These are phyloP conservation scores for Xylaria sp. DNA, from an alignment of 2,329 filamentous ascomycete species.

Conservation along the genomic window DNA sequence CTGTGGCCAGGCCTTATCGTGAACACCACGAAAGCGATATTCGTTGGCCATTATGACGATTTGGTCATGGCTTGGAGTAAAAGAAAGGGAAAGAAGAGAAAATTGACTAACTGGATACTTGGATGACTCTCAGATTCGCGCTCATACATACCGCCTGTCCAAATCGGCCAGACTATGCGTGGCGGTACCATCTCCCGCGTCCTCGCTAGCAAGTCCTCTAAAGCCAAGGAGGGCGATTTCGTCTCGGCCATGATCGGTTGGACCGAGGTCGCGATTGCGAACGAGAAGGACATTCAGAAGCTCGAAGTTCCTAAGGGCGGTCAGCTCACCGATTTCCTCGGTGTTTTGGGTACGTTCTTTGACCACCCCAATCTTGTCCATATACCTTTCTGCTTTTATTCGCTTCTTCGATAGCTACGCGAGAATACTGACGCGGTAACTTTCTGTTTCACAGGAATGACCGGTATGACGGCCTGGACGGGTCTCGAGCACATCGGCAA, in stretches of 20 bases:
- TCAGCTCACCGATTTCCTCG: slow-evolving; percentile 68
- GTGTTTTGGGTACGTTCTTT: slow-evolving; percentile 59
- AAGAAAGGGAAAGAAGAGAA: neutral
- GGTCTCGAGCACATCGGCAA: slow-evolving; percentile 76
- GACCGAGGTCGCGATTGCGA: slow-evolving; percentile 72
- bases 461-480: slow-evolving; percentile 80
- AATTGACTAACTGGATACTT: slow-evolving; percentile 9
- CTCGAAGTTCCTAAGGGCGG: slow-evolving; percentile 55
- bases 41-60: neutral
- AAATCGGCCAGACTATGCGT: slow-evolving; percentile 76
- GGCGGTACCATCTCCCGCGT: slow-evolving; percentile 70
- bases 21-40: neutral
- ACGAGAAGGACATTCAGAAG: slow-evolving; percentile 61
- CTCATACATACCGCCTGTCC: slow-evolving; percentile 75
- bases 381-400: neutral
- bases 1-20: neutral
- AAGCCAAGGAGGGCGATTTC: slow-evolving; percentile 67
- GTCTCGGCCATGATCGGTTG: slow-evolving; percentile 69
- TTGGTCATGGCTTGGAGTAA: neutral
- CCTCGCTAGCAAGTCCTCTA: slow-evolving; percentile 66
- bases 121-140: slow-evolving; percentile 54
- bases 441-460: slow-evolving; percentile 58
- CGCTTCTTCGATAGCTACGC: neutral
- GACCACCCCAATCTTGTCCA: too few relatives aligned
- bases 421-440: slow-evolving; percentile 17